Conservation (phyloP, 2,329 filamentous ascomycete species). For the Cladobotryum mycophilum region DNA sequence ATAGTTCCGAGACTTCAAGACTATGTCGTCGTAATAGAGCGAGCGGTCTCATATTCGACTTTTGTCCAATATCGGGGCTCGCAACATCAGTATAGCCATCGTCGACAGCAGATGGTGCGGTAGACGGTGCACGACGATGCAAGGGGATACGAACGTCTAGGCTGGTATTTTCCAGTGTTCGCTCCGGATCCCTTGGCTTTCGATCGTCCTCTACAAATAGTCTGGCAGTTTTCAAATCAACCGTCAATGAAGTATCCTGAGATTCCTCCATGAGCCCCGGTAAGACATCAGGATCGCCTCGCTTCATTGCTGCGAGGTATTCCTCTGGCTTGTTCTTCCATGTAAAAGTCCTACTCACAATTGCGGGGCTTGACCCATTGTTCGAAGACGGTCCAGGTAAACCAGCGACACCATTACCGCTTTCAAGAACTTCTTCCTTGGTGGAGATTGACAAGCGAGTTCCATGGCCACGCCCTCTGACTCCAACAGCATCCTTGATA, state of each 20-base stretch:
- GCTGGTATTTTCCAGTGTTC: conserved; percentile 24
- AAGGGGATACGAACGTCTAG: conserved; percentile 39
- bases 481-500: conserved; percentile 78
- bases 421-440: conserved; percentile 47
- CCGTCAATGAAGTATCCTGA: conserved; percentile 22
- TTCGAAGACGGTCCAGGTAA: conserved; percentile 16
- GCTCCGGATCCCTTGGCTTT: conserved; percentile 19
- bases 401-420: conserved; percentile 9
- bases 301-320: conserved; percentile 40
- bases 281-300: conserved; percentile 25
- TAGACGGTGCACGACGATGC: conserved; percentile 42
- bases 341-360: conserved; percentile 47
- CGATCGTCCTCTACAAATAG: conserved; percentile 19
- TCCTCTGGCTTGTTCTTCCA: conserved; percentile 61
- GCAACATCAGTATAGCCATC: conserved; percentile 31
- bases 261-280: conserved; percentile 20
- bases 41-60: conserved; percentile 35
- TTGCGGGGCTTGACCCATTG: conserved; percentile 30
- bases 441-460: conserved; percentile 42
- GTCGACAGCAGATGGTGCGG: conserved; percentile 52
- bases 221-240: conserved; percentile 18
- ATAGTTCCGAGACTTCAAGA: conserved; percentile 32
- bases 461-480: conserved; percentile 45
- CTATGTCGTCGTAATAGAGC: conserved; percentile 59
- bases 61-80: conserved; percentile 13